Percentiles rank a stretch among this genome's conserved stretches.
These are phyloP conservation scores for Populus pruinosa DNA, from an alignment of 345 rosid genomes.

Conservation along the genomic window DNA sequence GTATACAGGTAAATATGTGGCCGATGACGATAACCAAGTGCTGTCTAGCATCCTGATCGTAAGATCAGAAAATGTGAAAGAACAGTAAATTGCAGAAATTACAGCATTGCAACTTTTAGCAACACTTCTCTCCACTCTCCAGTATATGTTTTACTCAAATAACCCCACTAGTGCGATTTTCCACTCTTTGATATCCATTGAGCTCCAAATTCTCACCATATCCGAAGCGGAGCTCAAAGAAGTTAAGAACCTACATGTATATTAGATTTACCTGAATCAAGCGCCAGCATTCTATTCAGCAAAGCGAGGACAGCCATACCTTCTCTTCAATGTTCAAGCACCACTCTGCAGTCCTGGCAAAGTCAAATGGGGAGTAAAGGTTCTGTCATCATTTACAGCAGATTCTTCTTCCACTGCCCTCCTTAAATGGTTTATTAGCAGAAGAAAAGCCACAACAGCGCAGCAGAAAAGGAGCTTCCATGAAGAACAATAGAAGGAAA, in stretches of 20 bases:
- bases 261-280: slow-evolving; percentile 1
- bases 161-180: slow-evolving; percentile 13
- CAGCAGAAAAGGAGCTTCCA: slow-evolving; percentile 93
- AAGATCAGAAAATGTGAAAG: slow-evolving; percentile 9
- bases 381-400: slow-evolving; percentile 16
- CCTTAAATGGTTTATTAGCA: slow-evolving; percentile 60
- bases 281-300: slow-evolving; percentile 1
- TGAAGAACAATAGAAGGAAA: slow-evolving; percentile 93
- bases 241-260: not conserved
- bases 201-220: slow-evolving; percentile 3
- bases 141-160: slow-evolving; percentile 5
- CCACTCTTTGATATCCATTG: not conserved
- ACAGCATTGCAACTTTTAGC: not conserved
- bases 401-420: slow-evolving; percentile 36
- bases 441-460: slow-evolving; percentile 73
- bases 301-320: slow-evolving; percentile 5
- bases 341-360: slow-evolving; percentile 25
- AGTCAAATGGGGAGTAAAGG: slow-evolving; percentile 37
- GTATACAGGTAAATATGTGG: not conserved
- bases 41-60: slow-evolving; percentile 13
- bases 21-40: not conserved
- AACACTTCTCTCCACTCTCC: slow-evolving; percentile 6
- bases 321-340: slow-evolving; percentile 7
- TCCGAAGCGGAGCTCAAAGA: slow-evolving; percentile 1
- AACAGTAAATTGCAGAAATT: slow-evolving; percentile 6